phyloP scores from a whole-genome alignment of 2,329 filamentous ascomycete genomes.

The Amylocarpus encephaloides region DNA sequence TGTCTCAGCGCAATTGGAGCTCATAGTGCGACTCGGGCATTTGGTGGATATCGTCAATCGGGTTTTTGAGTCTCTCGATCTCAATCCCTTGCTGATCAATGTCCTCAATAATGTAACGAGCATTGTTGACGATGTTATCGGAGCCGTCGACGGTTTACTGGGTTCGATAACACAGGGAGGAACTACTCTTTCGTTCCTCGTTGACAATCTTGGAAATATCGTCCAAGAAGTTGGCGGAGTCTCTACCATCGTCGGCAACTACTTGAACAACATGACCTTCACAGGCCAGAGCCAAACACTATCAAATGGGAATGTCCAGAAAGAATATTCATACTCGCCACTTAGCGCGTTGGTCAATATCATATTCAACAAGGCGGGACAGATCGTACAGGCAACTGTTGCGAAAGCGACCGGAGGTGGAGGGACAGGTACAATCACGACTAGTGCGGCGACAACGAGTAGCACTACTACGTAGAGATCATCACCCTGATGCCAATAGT shows the following conservation, averaged over 20 bases:
- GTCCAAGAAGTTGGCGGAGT: conserved; percentile 51
- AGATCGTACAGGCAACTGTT: conserved; percentile 45
- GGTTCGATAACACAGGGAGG: conserved; percentile 52
- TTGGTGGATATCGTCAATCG: conserved; percentile 56
- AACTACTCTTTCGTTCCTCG: conserved; percentile 46
- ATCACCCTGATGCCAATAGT: not conserved
- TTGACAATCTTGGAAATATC: conserved; percentile 58
- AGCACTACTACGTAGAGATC: not conserved
- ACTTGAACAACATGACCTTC: conserved; percentile 51
- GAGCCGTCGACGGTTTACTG: conserved; percentile 51
- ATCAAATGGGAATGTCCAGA: conserved; percentile 38
- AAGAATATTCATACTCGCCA: conserved; percentile 45
- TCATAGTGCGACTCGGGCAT: conserved; percentile 53
- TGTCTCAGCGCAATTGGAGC: conserved; percentile 51
- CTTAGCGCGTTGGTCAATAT: conserved; percentile 48
- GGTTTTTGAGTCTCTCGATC: conserved; percentile 51
- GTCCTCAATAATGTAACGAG: conserved; percentile 47
- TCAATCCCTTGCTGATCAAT: conserved; percentile 55
- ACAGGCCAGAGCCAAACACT: conserved; percentile 31
- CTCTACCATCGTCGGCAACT: conserved; percentile 52
- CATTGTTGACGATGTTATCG: conserved; percentile 47
- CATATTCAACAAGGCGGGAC: conserved; percentile 47
- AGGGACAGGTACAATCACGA: conserved; percentile 1
- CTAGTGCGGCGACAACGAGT: not conserved
- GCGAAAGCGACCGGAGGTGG: conserved; percentile 18